Evolutionary conservation across 2,329 filamentous ascomycete species (phyloP), one percentile per base, ranked within the genome.

Genomic region (Aspergillus intermedius): DNA sequence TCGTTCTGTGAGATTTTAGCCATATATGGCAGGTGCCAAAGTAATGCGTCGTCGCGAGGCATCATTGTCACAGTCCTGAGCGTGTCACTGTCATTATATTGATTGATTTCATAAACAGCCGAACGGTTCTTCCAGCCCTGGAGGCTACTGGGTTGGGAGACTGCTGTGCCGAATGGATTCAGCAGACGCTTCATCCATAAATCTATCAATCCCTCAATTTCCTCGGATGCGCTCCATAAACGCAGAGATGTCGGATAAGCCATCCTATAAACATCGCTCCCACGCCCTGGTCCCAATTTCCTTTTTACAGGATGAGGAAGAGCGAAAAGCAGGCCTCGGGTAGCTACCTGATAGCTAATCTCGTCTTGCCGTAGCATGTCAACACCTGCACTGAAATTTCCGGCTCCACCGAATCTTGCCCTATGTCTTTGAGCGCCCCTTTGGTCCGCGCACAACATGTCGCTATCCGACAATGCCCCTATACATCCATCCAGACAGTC

Each of bases 341-440:
- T 88, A 4, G 90, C 90, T 15, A 91, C 84, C 56, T 98, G 88
- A 55, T 96, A 97, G 21, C 87, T 84, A 64, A 98, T 91, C 63
- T 98, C 93, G 54, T 96, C 90, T 67, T 97, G 91, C 5, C 91
- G 84, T 8, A 97, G 72, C 12, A 84, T 77, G 52, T 96, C 91
- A 46, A 64, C 48, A 3, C 61, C 56, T 12, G 56, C 30, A 37
- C 52, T 55, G 21, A 50, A 40, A 17, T 83, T 81, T 17, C 79
- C 80, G 0, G 77, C 75, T 65, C 84, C 76, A 3, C 82, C 80
- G 34, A 77, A 73, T 0, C 80, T 80, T 19, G 82, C 80, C 13
- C 62, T 55, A 30, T 55, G 60, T 25, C 57, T 56, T 19, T 60
- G 60, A 23, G 56, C 42, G 17, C 55, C 53, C 45, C 59, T 60